phyloP scores from a whole-genome alignment of 2,329 filamentous ascomycete species.

The Aspergillus alliaceus region DNA sequence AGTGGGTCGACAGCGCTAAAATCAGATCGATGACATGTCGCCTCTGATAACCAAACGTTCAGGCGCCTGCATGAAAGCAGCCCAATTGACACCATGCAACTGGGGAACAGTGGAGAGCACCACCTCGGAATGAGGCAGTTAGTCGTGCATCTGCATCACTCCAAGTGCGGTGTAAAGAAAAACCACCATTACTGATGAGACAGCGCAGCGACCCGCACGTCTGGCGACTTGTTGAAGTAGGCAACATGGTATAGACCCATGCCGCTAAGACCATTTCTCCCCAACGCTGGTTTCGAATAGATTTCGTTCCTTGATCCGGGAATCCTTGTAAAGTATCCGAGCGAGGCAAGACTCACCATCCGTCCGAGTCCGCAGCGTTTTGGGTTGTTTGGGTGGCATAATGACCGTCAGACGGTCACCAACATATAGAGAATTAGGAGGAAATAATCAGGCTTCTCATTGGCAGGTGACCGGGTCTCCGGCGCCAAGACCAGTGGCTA shows the following conservation, averaged over 20 bases:
- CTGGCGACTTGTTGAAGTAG: not conserved
- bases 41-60: constrained; percentile 21
- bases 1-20: constrained; percentile 21
- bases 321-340: constrained; percentile 4
- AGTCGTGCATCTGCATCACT: constrained; percentile 21
- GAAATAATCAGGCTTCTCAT: not conserved
- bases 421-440: not conserved
- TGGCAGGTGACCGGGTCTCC: not conserved
- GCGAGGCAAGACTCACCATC: not conserved
- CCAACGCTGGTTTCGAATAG: constrained; percentile 2
- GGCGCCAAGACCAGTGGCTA: not conserved
- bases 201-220: constrained; percentile 22
- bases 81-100: constrained; percentile 18
- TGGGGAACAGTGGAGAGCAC: constrained; percentile 20
- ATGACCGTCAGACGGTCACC: not conserved
- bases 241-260: not conserved
- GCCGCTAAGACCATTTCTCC: not conserved
- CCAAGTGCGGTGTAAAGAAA: constrained; percentile 17
- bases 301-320: constrained; percentile 1
- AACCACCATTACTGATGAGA: constrained; percentile 16
- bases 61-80: constrained; percentile 17
- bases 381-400: constrained; percentile 3
- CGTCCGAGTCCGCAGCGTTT: not conserved
- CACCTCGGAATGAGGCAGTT: constrained; percentile 24
- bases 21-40: constrained; percentile 26